Evolutionary conservation across 2,329 filamentous ascomycete species (phyloP).

Genomic region (Scedosporium dehoogii): DNA sequence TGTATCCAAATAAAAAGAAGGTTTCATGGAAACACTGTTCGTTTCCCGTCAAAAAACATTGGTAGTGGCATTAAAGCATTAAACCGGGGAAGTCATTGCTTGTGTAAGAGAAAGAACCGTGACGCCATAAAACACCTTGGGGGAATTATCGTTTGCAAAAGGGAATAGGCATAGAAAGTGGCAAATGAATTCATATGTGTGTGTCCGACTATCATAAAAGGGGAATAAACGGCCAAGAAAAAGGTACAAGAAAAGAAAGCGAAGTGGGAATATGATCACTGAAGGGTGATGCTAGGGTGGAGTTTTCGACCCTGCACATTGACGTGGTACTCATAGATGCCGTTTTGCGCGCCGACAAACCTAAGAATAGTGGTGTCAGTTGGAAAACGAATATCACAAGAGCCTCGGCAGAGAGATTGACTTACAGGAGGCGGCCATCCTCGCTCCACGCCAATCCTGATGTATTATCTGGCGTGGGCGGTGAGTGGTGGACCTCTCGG

Average conservation of each 20-base stretch:
- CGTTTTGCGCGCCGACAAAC: conserved; percentile 57
- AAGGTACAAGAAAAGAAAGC: neutral
- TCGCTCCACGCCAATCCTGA: conserved; percentile 53
- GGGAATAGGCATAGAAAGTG: neutral
- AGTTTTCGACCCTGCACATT: conserved; percentile 52
- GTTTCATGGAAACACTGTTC: too few species aligned
- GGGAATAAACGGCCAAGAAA: neutral
- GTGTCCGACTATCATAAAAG: neutral
- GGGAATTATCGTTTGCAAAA: neutral
- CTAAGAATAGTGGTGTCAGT: conserved; percentile 22
- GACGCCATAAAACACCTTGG: neutral
- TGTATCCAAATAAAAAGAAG: too few species aligned
- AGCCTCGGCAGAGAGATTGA: conserved; percentile 8
- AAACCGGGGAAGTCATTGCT: too few species aligned
- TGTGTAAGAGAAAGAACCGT: neutral
- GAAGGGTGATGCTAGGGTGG: conserved; percentile 43
- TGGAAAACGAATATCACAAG: too few species aligned
- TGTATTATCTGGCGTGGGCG: conserved; percentile 44
- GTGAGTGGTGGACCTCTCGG: conserved; percentile 29
- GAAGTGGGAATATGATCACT: conserved; percentile 25
- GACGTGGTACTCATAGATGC: conserved; percentile 65
- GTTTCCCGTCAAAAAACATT: too few species aligned
- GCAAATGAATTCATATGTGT: neutral
- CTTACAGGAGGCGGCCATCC: conserved; percentile 50
- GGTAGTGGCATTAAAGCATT: too few species aligned